A percentile compares a stretch with the other conserved stretches of the same genome.
These are phyloP conservation scores for Zalerion maritima DNA, from an alignment of 495 filamentous ascomycete genomes.

Conservation along the genomic window DNA sequence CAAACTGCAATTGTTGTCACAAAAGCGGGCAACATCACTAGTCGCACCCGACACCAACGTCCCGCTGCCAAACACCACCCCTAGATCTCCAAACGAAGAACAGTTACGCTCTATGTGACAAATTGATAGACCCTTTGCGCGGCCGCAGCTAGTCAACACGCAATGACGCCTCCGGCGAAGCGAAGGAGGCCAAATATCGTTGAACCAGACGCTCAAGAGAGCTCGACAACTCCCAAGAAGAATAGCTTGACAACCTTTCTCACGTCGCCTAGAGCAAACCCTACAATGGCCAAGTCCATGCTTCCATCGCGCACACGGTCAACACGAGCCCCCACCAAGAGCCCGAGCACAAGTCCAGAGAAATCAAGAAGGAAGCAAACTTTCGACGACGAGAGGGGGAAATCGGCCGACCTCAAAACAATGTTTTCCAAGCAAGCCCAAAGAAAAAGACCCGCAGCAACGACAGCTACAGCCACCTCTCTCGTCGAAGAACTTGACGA, in stretches of 20 bases:
- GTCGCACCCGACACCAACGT: background rate
- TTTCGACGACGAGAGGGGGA: constrained; percentile 25
- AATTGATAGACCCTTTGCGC: no score
- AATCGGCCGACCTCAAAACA: constrained; percentile 31
- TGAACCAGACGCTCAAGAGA: constrained; percentile 19
- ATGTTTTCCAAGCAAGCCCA: constrained; percentile 40
- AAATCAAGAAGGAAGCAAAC: constrained; percentile 25
- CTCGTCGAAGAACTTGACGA: constrained; percentile 31
- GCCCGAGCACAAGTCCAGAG: constrained; percentile 35
- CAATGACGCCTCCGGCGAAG: constrained; percentile 41
- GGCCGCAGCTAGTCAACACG: constrained; percentile 8
- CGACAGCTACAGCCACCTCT: constrained; percentile 8
- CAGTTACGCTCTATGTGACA: background rate
- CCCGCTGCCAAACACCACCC: background rate
- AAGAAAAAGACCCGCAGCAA: constrained; percentile 15
- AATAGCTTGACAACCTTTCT: constrained; percentile 30
- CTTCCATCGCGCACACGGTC: constrained; percentile 7
- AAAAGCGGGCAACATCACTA: background rate
- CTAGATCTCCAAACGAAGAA: background rate
- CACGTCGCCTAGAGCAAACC: constrained; percentile 25
- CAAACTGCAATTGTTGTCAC: background rate
- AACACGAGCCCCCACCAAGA: constrained; percentile 14
- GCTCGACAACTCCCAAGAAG: constrained; percentile 12
- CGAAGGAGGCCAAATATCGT: constrained; percentile 34
- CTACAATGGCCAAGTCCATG: constrained; percentile 4